Base-by-base conservation (phyloP, 2,329 filamentous ascomycete genomes). In the Endocalyx cinctus region DNA sequence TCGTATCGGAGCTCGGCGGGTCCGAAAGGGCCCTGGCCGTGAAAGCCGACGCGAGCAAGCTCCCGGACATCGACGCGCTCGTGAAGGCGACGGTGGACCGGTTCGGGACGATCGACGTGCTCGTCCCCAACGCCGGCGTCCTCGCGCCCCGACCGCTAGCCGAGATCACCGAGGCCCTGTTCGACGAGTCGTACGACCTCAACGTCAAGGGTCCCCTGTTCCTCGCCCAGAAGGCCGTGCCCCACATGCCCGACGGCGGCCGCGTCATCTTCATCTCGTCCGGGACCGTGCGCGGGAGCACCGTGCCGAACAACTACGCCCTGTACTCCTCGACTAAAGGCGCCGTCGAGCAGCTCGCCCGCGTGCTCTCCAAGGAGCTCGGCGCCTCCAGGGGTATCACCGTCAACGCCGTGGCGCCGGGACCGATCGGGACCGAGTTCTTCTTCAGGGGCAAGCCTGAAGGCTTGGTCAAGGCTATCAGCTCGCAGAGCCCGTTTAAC, bases 311-410 rank as follows among this genome's bases (percentile, higher is more conserved):
- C 1, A 43, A 47, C 1, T 73, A 74, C 41, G 56, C 72, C 11
- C 58, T 74, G 10, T 79, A 79, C 48, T 60, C 60, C 7, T 57
- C 66, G 0, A 72, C 68, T 23, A 80, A 79, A 46, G 74, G 72
- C 26, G 71, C 74, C 6, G 64, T 80, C 27, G 74, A 79, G 50
- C 70, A 77, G 49, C 69, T 79, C 60, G 67, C 67, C 0, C 64
- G 72, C 6, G 55, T 69, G 3, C 51, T 78, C 40, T 63, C 69
- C 29, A 78, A 76, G 50, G 72, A 77, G 31, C 62, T 78, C 16
- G 70, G 62, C 2, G 20, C 20, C 20, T 8, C 8, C 20, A 8
- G 20, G 44, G 67, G 67, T 3, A 72, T 78, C 50, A 52, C 46
- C 5, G 70, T 74, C 13, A 74, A 76, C 45, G 60, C 60, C 10